A percentile compares a stretch with the other conserved stretches of the same genome.
Evolutionary conservation across 176 grass and related monocot species (phyloP).

Genomic region (Dendrocalamus sinicus): DNA sequence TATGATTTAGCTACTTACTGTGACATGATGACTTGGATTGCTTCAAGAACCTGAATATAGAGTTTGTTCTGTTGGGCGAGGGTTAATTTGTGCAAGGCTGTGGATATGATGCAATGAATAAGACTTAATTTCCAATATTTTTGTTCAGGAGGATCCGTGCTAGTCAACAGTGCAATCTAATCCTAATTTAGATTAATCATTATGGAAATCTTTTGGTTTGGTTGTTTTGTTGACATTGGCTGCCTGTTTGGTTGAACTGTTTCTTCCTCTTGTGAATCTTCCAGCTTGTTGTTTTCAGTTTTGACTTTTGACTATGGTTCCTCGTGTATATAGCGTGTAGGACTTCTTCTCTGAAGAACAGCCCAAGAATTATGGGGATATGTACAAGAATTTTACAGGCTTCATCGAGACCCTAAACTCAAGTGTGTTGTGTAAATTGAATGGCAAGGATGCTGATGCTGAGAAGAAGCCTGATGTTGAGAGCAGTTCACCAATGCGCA

Average conservation of each 20-base stretch:
- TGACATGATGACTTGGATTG: background rate
- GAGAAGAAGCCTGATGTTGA: conserved; percentile 41
- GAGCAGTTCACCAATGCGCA: conserved; percentile 51
- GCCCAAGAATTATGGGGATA: conserved; percentile 70
- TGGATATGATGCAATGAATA: background rate
- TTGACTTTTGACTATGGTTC: conserved; percentile 42
- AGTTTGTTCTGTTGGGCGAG: background rate
- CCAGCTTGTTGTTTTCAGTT: conserved; percentile 16
- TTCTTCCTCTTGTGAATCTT: conserved; percentile 5
- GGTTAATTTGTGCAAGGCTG: background rate
- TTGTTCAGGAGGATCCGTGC: background rate
- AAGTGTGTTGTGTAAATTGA: conserved; percentile 62
- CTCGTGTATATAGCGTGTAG: conserved; percentile 60
- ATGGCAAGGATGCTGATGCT: conserved; percentile 38
- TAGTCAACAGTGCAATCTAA: background rate
- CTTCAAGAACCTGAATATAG: background rate
- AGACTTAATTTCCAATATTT: background rate
- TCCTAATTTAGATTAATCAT: background rate
- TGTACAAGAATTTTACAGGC: conserved; percentile 87
- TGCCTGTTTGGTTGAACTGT: conserved; percentile 17
- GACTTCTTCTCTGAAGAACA: conserved; percentile 66
- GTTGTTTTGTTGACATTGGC: background rate
- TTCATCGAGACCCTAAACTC: conserved; percentile 72
- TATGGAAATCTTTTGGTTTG: background rate
- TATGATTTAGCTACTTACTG: background rate